Percentiles rank a stretch among this genome's conserved stretches.
Conservation (phyloP, 768 basidiomycete genomes). For the Suillus hirtellus region DNA sequence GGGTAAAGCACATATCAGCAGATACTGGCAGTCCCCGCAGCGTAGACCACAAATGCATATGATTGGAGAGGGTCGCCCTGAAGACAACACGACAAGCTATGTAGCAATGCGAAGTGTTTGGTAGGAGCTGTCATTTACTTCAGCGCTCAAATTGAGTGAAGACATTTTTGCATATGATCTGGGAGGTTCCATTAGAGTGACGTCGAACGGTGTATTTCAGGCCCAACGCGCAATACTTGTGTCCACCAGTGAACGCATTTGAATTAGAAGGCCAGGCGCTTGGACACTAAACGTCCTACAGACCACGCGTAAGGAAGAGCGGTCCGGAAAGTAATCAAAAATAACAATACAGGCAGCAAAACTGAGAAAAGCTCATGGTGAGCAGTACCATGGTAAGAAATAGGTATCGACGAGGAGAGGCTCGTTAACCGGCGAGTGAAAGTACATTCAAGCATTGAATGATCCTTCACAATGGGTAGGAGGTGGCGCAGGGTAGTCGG, state of each 20-base stretch:
- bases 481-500: constrained; percentile 13
- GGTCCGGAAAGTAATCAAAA: background rate
- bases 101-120: background rate
- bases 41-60: background rate
- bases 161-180: background rate
- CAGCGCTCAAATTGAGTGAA: background rate
- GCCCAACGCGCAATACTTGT: background rate
- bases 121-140: background rate
- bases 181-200: background rate
- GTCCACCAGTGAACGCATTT: background rate
- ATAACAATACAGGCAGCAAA: background rate
- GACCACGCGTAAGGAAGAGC: background rate
- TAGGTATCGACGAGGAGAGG: constrained; percentile 38
- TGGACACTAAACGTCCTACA: background rate
- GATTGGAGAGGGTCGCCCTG: background rate
- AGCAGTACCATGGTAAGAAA: constrained; percentile 1
- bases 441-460: constrained; percentile 22
- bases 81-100: background rate
- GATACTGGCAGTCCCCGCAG: background rate
- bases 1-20: background rate
- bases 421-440: constrained; percentile 35
- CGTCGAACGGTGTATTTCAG: background rate
- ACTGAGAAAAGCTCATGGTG: background rate
- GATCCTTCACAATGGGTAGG: constrained; percentile 21
- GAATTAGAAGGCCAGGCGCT: background rate